phyloP scores from a whole-genome alignment of 2,329 filamentous ascomycete species.

The Pseudophaeomoniella oleicola region DNA sequence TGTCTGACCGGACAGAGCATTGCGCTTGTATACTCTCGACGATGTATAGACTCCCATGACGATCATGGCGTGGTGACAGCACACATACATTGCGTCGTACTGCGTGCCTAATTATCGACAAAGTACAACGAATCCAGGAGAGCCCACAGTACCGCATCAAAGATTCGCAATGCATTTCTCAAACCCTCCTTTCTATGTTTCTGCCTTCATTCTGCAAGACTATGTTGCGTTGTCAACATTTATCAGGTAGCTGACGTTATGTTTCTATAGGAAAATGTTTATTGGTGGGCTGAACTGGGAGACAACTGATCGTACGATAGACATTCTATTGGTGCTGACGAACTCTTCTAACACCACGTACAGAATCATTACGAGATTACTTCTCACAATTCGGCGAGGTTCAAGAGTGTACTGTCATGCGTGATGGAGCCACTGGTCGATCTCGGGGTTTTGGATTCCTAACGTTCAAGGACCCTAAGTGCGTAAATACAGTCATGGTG shows the following conservation, averaged over 20 bases:
- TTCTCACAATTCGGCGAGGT: constrained; percentile 98
- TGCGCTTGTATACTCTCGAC: too few species aligned
- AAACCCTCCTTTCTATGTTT: too few species aligned
- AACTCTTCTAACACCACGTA: constrained; percentile 1
- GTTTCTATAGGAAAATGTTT: constrained; percentile 80
- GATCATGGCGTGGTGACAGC: too few species aligned
- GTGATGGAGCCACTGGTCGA: constrained; percentile 81
- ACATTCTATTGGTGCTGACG: constrained; percentile 13
- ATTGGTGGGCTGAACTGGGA: constrained; percentile 99
- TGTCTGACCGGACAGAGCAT: too few species aligned
- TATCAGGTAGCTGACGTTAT: constrained; percentile 4
- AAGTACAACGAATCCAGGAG: too few species aligned
- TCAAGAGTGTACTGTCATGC: constrained; percentile 97
- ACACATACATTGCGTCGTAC: too few species aligned
- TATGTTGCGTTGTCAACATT: too few species aligned
- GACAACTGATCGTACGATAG: constrained; percentile 79
- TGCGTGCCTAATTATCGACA: too few species aligned
- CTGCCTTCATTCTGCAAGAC: too few species aligned
- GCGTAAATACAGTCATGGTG: constrained; percentile 98
- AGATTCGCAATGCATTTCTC: too few species aligned
- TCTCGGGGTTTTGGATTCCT: constrained; percentile 95
- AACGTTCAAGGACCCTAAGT: constrained; percentile 95
- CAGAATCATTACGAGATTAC: constrained; percentile 92
- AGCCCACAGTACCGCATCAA: too few species aligned
- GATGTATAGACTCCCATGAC: too few species aligned